Conservation (phyloP, 164 flowering plant species). For the Umbilicus rupestris region DNA sequence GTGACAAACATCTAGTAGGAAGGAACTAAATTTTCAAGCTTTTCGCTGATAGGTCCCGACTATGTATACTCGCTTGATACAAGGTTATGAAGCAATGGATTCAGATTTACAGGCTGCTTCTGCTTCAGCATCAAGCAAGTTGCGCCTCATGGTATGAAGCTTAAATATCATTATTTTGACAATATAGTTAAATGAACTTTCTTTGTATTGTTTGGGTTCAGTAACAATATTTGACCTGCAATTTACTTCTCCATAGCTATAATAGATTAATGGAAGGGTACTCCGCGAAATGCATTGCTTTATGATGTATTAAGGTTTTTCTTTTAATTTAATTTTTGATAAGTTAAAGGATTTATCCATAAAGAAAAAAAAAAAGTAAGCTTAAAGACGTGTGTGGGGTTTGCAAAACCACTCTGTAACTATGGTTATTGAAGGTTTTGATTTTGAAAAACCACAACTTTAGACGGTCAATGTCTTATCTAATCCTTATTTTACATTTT, state of each 20-base stretch:
- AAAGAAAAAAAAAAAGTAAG: no score
- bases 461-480: no score
- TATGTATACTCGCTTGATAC: slow-evolving; percentile 85
- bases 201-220: neutral
- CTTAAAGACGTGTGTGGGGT: no score
- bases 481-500: no score
- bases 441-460: no score
- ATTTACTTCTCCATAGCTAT: neutral
- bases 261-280: neutral
- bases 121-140: slow-evolving; percentile 69
- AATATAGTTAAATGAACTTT: neutral
- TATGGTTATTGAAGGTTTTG: no score
- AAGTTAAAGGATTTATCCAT: no score
- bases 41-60: slow-evolving; percentile 69
- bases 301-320: neutral
- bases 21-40: neutral
- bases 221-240: neutral
- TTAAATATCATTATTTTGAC: neutral
- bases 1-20: neutral
- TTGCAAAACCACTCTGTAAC: no score
- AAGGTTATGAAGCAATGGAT: slow-evolving; percentile 93
- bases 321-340: no score
- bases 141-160: slow-evolving; percentile 86
- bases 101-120: slow-evolving; percentile 51
- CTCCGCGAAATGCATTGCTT: neutral